A percentile compares a stretch with the other conserved stretches of the same genome.
phyloP scores from a whole-genome alignment of 1,284 basidiomycete species.

The Takashimella koratensis region DNA sequence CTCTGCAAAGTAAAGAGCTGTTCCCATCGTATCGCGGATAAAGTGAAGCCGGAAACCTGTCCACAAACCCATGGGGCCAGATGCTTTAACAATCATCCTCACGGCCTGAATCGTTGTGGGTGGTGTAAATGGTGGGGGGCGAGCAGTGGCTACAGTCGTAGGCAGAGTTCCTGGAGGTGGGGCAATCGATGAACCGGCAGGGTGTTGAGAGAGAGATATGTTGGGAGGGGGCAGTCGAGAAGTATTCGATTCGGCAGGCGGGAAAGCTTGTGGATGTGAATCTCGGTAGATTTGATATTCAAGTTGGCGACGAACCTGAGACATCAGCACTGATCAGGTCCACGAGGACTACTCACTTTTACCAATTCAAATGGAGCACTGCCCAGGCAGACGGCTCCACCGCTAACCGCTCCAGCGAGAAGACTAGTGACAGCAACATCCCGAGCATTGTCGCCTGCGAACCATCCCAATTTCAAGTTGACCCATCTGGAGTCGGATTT shows the following conservation, averaged over 20 bases:
- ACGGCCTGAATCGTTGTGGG: constrained; percentile 45
- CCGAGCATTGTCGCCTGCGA: neutral
- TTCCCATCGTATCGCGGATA: constrained; percentile 47
- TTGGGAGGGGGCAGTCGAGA: constrained; percentile 8
- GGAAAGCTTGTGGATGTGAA: constrained; percentile 32
- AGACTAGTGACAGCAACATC: constrained; percentile 63
- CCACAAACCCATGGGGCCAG: constrained; percentile 38
- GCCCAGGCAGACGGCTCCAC: constrained; percentile 45
- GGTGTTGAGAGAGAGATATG: constrained; percentile 16
- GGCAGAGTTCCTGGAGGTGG: neutral
- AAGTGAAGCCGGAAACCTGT: constrained; percentile 44
- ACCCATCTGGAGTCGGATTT: neutral
- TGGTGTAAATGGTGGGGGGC: constrained; percentile 20
- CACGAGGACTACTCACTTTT: constrained; percentile 60
- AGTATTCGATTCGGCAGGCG: constrained; percentile 6
- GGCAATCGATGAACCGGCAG: constrained; percentile 16
- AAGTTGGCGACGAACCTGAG: constrained; percentile 78
- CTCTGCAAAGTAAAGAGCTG: constrained; percentile 49
- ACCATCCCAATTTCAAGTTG: neutral
- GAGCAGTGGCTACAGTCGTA: neutral
- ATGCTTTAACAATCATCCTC: constrained; percentile 29
- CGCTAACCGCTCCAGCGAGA: constrained; percentile 45
- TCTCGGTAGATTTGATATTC: constrained; percentile 74
- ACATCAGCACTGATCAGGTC: neutral
- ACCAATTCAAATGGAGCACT: constrained; percentile 93